Base-by-base conservation (phyloP, 2,329 filamentous ascomycete genomes). In the Aureobasidium vineae region DNA sequence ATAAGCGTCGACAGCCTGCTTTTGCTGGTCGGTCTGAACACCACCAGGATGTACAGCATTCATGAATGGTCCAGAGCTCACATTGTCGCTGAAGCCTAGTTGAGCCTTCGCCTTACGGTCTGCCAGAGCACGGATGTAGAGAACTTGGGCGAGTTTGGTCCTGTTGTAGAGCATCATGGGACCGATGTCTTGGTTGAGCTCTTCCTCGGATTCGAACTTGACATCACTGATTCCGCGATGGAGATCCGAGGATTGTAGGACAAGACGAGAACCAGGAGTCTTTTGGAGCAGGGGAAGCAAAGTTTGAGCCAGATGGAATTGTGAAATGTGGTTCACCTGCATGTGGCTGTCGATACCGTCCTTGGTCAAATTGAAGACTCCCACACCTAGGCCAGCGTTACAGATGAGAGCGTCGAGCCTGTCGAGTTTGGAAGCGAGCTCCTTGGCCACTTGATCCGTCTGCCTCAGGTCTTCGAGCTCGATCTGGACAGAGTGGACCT, bases 301-400 rank as follows among this genome's bases (percentile, higher is more conserved):
- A 0, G 73, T 77, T 68, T 82, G 75, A n/a, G 77, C 75, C 1
- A 84, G 75, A 69, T 83, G 82, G 67, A 81, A 78, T 68, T 83
- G 82, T 19, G 81, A 77, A 69, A 84, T 77, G 67, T 82, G 75
- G 68, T 84, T 84, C 69, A 83, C 77, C 71, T 83, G 79, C 74
- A 84, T 83, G 70, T 82, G 79, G 50, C 75, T 77, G 71, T 83
- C 81, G 60, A 85, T 74, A 31, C 82, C 80, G 66, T 86, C 82
- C 63, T 76, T 76, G 15, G 81, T 82, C 71, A 82, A 76, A 41
- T 78, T 78, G 70, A 83, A 84, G 31, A 75, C 74, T 3, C 82
- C 81, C 1, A 84, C 80, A 28, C 82, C 82, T 16, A 83, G 72
- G 2, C 81, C 82, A 13, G 82, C 81, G 65, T 84, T 84, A 69